Conservation (phyloP, 1,284 basidiomycete genomes). For the Trametes sp. region DNA sequence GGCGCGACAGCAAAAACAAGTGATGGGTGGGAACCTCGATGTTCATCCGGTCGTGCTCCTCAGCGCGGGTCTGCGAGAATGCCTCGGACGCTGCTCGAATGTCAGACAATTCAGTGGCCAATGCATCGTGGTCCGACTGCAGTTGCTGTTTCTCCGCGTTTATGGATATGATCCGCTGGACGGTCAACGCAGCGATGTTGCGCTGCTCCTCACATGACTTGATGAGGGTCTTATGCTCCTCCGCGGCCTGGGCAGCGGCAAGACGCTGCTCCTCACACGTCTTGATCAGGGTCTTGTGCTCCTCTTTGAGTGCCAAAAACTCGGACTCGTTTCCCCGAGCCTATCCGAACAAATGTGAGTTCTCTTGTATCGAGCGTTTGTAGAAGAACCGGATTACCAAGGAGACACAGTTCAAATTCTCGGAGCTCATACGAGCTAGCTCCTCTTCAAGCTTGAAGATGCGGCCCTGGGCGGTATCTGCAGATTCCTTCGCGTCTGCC, state of each 20-base stretch:
- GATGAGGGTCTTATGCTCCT: conserved; percentile 17
- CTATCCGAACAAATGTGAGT: not conserved
- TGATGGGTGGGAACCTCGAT: too few relatives aligned
- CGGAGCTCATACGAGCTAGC: not conserved
- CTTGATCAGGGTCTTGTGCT: conserved; percentile 16
- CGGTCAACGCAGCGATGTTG: not conserved
- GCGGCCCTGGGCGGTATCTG: not conserved
- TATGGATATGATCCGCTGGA: not conserved
- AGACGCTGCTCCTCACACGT: conserved; percentile 2
- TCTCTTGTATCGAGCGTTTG: too few relatives aligned
- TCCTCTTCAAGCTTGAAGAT: conserved; percentile 13
- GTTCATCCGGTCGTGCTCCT: conserved; percentile 15
- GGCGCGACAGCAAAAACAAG: too few relatives aligned
- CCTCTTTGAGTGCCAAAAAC: not conserved
- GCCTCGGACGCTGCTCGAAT: not conserved
- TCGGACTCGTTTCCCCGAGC: conserved; percentile 6
- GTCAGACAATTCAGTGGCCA: conserved; percentile 7
- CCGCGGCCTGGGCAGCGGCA: not conserved
- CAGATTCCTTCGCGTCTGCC: not conserved
- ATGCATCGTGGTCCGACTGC: conserved; percentile 1
- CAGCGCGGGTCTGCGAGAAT: not conserved
- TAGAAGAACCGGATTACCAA: not conserved
- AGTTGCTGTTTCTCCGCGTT: conserved; percentile 9
- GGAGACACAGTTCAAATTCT: not conserved
- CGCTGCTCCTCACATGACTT: conserved; percentile 3